Base-by-base conservation (phyloP, 2,329 filamentous ascomycete genomes). In the Nothophaeocryptopus gaeumannii region DNA sequence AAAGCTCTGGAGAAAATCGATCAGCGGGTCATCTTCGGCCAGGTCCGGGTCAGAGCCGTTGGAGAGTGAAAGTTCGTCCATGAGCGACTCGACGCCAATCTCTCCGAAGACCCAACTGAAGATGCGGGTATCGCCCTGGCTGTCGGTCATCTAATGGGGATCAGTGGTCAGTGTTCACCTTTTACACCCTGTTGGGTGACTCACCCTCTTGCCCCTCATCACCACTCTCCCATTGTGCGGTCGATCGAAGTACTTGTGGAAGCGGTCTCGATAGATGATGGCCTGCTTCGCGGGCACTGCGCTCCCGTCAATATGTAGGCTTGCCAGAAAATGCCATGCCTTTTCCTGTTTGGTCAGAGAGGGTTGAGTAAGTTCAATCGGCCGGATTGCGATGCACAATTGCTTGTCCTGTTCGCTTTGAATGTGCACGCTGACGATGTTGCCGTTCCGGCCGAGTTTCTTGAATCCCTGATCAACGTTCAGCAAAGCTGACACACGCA, bases 91-190 rank as follows among this genome's bases (percentile, higher is more conserved):
- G 26, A 55, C 52, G 20, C 53, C 53, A 12, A 49, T 39, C 14
- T 52, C 49, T n/a, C 39, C 37, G 46, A 55, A 55, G 29, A 46
- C 37, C 53, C 50, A 55, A 10, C 32, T 39, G 45, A 47, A 48
- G 13, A 39, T 15, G 5, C 40, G 40, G n/a, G 41, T 26, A 11
- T 26, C 29, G 16, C 48, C 41, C 20, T 51, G 40, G 2, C 8
- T 11, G 9, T 15, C 15, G 4, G 41, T 35, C 34, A 33, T 35
- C 5, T 8, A 9, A 31, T 44, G 41, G 13, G 14, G 14, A 12
- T 5, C 4, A 15, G 7, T 31, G n/a, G 10, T 32, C 20, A 43
- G 29, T 15, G 33, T 12, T 10, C 29, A 32, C 4, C 20, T 20
- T 5, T 39, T 5, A 32, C 40, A 14, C 29, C 29, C 9, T 38